Conservation (phyloP, 169 alveolate genomes). For the Cryptosporidium parvum region DNA sequence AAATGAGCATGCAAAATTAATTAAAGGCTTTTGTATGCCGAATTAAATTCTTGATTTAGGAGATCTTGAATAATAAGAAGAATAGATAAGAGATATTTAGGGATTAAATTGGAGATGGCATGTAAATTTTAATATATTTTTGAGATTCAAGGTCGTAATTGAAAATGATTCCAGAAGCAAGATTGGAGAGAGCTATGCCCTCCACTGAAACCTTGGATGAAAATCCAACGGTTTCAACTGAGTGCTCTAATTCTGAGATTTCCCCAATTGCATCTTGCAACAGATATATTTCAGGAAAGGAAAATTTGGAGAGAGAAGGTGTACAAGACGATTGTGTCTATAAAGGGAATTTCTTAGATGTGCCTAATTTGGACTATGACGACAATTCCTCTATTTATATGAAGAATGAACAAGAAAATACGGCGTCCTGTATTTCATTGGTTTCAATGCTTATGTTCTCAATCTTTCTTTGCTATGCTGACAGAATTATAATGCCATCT, state of each 20-base stretch:
- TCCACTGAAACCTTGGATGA: conserved; percentile 39
- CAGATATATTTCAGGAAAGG: not conserved
- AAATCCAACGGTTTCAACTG: conserved; percentile 52
- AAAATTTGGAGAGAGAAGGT: conserved; percentile 5
- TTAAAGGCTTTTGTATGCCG: not conserved
- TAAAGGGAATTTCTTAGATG: not conserved
- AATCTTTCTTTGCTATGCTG: conserved; percentile 67
- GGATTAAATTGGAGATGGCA: not conserved
- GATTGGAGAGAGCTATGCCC: not conserved
- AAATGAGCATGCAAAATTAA: not conserved
- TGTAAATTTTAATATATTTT: not conserved
- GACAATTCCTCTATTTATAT: not conserved
- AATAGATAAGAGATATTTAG: not conserved
- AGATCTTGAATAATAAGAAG: not conserved
- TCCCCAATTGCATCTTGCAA: not conserved
- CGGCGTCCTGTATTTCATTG: conserved; percentile 8
- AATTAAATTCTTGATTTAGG: not conserved
- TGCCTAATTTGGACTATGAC: not conserved
- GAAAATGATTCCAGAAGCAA: not conserved
- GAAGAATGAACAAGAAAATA: not conserved
- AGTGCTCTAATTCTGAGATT: conserved; percentile 38
- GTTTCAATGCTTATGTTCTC: conserved; percentile 62
- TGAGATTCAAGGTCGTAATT: not conserved
- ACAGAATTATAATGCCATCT: conserved; percentile 71
- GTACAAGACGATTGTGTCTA: not conserved